These are phyloP conservation scores for Vigna nakashimae DNA, from an alignment of 306 rosid genomes.

Conservation along the genomic window DNA sequence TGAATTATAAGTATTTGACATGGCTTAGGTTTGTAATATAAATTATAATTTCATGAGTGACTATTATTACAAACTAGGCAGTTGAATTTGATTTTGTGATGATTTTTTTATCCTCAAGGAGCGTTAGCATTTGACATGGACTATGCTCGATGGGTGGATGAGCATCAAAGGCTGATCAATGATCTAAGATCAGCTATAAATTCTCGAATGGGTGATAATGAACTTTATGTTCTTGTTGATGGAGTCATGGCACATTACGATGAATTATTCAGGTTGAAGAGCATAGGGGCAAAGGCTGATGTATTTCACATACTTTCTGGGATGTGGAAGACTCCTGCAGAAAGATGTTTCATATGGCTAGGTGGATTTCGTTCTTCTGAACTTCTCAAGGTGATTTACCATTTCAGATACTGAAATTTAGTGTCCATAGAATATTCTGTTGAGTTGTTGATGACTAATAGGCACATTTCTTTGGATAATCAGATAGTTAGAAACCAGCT, in stretches of 20 bases:
- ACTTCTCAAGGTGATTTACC: constrained; percentile 72
- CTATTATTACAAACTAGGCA: neutral
- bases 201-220: constrained; percentile 70
- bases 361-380: constrained; percentile 92
- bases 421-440: neutral
- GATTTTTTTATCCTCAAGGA: constrained; percentile 47
- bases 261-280: constrained; percentile 73
- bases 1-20: too few relatives aligned
- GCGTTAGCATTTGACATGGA: constrained; percentile 77
- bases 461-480: constrained; percentile 20
- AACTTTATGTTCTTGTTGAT: constrained; percentile 71
- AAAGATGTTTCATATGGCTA: constrained; percentile 92
- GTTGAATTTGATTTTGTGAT: neutral
- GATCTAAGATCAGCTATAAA: constrained; percentile 71
- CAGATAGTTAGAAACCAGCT: constrained; percentile 87
- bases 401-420: neutral
- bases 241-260: constrained; percentile 74
- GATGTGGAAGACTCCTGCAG: constrained; percentile 88
- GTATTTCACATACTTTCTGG: constrained; percentile 93
- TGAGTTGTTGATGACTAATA: neutral
- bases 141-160: constrained; percentile 78
- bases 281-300: constrained; percentile 77
- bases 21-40: too few relatives aligned
- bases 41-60: too few relatives aligned
- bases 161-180: constrained; percentile 68